Base-by-base conservation (phyloP, 257 asterid genomes). In the Anisodus tanguticus region DNA sequence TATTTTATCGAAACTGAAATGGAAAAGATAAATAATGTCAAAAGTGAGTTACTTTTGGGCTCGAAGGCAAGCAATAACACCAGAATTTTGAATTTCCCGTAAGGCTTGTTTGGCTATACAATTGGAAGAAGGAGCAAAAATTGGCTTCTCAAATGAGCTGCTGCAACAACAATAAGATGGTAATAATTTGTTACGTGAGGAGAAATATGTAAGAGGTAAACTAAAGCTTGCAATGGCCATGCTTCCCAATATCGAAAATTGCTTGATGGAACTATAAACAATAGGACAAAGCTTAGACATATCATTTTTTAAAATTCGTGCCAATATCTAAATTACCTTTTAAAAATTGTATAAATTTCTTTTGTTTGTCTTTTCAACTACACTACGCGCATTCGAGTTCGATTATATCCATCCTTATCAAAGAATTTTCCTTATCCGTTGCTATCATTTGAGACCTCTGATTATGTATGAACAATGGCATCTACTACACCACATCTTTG, bases 31-130 rank as follows among this genome's bases (percentile, higher is more conserved):
- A 35, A 7, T 10, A 66, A 12, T 12, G 15, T 49, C 19, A 1
- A 37, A 39, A 71, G 22, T 45, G 4, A 58, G 47, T 76, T 86
- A 93, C 97, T 94, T 92, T 82, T 87, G 90, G 59, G 97, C 92
- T 8, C 97, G 94, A 83, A 94, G 94, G 87, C 98, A 94, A 85
- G 98, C 98, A 58, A 93, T 93, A 9, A 94, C 62, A 66, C 94
- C 95, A 76, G 97, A 92, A 82, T 88, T 85, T 12, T 76, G 93
- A 85, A 93, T 91, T 60, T 90, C 95, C 79, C 66, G 51, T 83
- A 94, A 81, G 0, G 93, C 91, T 86, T 80, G 80, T 88, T 87
- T 88, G 26, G 93, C 91, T 74, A 87, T 85, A 63, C 51, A 81
- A 54, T 19, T 84, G 80, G 85, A 72, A 4, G 85, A 72, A 8